Evolutionary conservation across 768 basidiomycete genomes (phyloP).

Genomic region (Lactarius hatsudake): DNA sequence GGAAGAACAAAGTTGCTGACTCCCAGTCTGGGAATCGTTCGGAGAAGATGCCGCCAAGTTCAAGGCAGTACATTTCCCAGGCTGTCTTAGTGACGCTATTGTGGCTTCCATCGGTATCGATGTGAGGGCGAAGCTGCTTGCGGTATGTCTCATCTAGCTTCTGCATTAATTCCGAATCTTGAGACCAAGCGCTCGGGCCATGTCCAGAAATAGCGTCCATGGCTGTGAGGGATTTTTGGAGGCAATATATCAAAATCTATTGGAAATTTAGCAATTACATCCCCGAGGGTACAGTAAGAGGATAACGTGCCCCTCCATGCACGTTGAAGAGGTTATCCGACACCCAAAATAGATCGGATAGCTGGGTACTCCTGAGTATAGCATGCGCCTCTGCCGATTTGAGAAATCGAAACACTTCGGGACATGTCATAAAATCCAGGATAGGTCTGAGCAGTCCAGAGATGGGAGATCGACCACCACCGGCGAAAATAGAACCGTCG

Average conservation of each 20-base stretch:
- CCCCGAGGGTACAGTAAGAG: too few relatives aligned
- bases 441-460: not conserved
- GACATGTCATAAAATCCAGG: conserved; percentile 4
- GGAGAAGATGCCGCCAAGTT: conserved; percentile 7
- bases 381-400: conserved; percentile 8
- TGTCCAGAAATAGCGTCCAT: conserved; percentile 8
- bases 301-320: conserved; percentile 18
- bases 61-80: conserved; percentile 15
- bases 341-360: conserved; percentile 18
- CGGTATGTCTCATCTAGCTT: conserved; percentile 9
- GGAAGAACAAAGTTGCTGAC: conserved; percentile 1
- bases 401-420: conserved; percentile 5
- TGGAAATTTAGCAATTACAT: not conserved
- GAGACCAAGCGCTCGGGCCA: not conserved
- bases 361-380: conserved; percentile 3
- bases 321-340: conserved; percentile 18
- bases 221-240: not conserved
- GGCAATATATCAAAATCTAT: conserved; percentile 17
- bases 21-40: not conserved
- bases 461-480: not conserved
- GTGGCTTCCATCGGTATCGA: not conserved
- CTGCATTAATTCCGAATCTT: not conserved
- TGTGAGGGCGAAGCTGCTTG: not conserved
- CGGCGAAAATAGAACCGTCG: not conserved
- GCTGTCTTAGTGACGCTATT: not conserved